Evolutionary conservation across 768 basidiomycete species (phyloP).

Genomic region (Kwoniella sp.): DNA sequence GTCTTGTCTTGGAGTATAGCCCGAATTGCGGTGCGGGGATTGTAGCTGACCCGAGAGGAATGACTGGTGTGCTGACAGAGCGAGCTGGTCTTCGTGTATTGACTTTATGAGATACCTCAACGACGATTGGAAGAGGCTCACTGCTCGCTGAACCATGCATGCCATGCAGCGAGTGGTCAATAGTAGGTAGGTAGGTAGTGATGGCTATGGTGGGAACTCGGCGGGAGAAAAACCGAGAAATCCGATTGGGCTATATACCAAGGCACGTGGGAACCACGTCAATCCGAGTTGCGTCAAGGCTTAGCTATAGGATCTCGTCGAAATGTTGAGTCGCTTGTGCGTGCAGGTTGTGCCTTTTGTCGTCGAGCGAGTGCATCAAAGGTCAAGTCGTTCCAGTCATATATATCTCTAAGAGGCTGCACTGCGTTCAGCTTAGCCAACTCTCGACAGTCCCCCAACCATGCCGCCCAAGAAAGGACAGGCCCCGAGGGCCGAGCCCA

Average conservation of each 20-base stretch:
- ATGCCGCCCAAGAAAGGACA: slow-evolving; percentile 48
- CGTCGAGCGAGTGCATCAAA: neutral
- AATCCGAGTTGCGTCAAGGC: neutral
- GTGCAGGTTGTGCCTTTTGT: neutral
- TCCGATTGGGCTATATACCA: neutral
- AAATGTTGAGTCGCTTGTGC: neutral
- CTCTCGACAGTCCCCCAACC: neutral
- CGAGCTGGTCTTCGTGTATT: neutral
- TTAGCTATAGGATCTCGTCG: no score
- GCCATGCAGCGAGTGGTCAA: no score
- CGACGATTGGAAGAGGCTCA: slow-evolving; percentile 10
- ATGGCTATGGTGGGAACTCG: neutral
- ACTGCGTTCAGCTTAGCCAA: no score
- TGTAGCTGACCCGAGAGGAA: no score
- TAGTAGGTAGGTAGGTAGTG: neutral
- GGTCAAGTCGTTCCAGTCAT: no score
- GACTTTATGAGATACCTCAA: slow-evolving; percentile 14
- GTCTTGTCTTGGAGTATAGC: no score
- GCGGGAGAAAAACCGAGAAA: neutral
- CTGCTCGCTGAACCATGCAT: neutral
- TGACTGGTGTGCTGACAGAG: neutral
- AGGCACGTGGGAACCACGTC: neutral
- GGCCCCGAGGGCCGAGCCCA: slow-evolving; percentile 28
- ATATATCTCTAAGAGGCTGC: no score
- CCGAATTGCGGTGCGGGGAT: no score